phyloP scores from a whole-genome alignment of 2,329 filamentous ascomycete genomes.

The Trichothecium sympodiale region DNA sequence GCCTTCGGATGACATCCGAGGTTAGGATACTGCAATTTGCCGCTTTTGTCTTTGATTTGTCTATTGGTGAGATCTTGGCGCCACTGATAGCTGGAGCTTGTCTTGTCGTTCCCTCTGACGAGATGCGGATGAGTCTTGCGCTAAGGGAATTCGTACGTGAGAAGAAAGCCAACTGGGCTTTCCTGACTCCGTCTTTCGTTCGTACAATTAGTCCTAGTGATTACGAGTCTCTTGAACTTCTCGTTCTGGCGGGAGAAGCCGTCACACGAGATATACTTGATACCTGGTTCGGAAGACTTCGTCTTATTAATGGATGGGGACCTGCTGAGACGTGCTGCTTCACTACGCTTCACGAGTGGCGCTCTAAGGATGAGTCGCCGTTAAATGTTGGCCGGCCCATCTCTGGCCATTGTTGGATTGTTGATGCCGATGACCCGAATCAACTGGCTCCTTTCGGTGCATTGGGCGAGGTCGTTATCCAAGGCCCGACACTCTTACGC shows the following conservation, averaged over 20 bases:
- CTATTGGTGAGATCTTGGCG: conserved; percentile 4
- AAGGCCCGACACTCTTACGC: conserved; percentile 26
- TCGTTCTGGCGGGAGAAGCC: conserved; percentile 6
- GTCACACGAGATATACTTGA: conserved; percentile 4
- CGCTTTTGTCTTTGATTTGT: conserved; percentile 3
- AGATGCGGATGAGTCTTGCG: background rate
- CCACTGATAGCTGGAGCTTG: conserved; percentile 1
- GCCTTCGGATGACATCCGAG: conserved; percentile 9
- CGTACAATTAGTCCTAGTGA: background rate
- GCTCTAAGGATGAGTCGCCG: background rate
- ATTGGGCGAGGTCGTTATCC: too few species aligned
- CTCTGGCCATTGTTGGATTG: conserved; percentile 6
- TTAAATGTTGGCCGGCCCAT: conserved; percentile 4
- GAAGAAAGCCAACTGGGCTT: background rate
- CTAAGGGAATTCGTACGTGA: background rate
- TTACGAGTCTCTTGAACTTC: background rate
- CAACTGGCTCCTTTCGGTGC: conserved; percentile 5
- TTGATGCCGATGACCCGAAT: conserved; percentile 3
- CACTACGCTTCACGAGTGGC: conserved; percentile 1
- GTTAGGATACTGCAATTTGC: conserved; percentile 5
- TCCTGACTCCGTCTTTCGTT: conserved; percentile 1
- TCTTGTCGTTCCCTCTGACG: conserved; percentile 2
- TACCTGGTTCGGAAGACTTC: conserved; percentile 4
- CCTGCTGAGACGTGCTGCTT: conserved; percentile 8
- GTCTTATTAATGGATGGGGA: conserved; percentile 5